These are phyloP conservation scores for Helminthosporium solani DNA, from an alignment of 2,329 filamentous ascomycete genomes.

Conservation along the genomic window DNA sequence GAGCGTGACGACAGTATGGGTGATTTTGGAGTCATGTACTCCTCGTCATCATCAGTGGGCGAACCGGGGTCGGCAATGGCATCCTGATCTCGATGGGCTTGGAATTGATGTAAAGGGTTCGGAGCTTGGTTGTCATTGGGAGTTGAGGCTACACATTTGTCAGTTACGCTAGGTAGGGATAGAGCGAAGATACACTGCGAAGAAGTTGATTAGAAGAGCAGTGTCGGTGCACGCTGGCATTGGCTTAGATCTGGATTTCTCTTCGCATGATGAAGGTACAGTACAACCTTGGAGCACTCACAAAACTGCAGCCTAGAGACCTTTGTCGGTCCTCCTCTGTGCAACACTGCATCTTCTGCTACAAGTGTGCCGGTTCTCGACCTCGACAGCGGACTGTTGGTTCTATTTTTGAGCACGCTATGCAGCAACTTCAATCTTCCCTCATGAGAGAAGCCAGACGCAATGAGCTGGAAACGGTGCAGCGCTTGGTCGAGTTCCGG, in stretches of 20 bases:
- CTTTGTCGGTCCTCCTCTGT: slow-evolving; percentile 9
- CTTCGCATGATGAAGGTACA: not conserved
- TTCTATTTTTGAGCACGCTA: slow-evolving; percentile 12
- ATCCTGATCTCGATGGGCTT: slow-evolving; percentile 3
- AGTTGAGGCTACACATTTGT: slow-evolving; percentile 6
- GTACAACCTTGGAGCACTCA: slow-evolving; percentile 2
- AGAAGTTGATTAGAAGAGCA: too few relatives aligned
- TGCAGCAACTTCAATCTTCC: slow-evolving; percentile 10
- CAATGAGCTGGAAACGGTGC: slow-evolving; percentile 15
- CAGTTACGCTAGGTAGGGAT: too few relatives aligned
- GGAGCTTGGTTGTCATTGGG: not conserved
- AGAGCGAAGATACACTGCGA: too few relatives aligned
- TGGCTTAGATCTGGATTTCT: too few relatives aligned
- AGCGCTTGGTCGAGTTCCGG: slow-evolving; percentile 19
- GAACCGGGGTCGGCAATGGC: slow-evolving; percentile 24
- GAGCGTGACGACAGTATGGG: slow-evolving; percentile 24
- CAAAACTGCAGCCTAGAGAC: slow-evolving; percentile 5
- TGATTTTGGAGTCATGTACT: slow-evolving; percentile 23
- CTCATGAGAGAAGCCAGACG: not conserved
- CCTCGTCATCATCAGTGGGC: slow-evolving; percentile 33
- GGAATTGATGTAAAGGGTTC: slow-evolving; percentile 1
- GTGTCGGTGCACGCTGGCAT: too few relatives aligned
- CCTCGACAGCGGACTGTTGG: not conserved
- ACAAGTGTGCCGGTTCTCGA: slow-evolving; percentile 3
- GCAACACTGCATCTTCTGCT: too few relatives aligned